These are phyloP conservation scores for Cubamyces sp. DNA, from an alignment of 768 basidiomycete genomes.

Conservation along the genomic window DNA sequence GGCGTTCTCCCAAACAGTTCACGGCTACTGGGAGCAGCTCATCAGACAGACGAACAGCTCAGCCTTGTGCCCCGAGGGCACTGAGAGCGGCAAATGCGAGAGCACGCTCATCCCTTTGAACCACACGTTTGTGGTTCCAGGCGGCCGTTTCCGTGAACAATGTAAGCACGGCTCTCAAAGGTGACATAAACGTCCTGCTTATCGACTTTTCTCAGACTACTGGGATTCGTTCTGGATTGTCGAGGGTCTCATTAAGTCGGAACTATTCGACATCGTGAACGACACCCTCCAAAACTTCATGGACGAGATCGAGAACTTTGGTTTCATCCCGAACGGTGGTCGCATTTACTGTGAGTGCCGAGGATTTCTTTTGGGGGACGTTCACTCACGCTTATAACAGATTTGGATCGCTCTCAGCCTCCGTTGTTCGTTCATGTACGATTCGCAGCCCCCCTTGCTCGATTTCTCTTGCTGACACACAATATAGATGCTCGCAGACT, in stretches of 20 bases:
- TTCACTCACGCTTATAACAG: conserved; percentile 38
- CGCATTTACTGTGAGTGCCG: conserved; percentile 75
- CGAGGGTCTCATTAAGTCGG: conserved; percentile 82
- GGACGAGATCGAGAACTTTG: conserved; percentile 84
- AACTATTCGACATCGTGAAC: conserved; percentile 73
- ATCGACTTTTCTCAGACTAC: conserved; percentile 42
- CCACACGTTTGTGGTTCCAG: conserved; percentile 89
- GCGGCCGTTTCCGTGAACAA: conserved; percentile 83
- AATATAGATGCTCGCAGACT: conserved; percentile 83
- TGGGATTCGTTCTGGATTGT: conserved; percentile 86
- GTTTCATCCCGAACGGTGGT: conserved; percentile 95
- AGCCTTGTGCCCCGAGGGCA: conserved; percentile 57
- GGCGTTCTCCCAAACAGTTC: conserved; percentile 78
- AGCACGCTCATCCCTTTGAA: conserved; percentile 89
- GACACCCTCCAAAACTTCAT: conserved; percentile 90
- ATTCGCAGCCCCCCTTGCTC: not conserved
- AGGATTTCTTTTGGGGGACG: not conserved
- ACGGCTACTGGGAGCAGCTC: conserved; percentile 84
- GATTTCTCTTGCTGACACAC: not conserved
- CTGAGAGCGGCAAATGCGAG: conserved; percentile 60
- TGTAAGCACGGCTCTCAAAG: conserved; percentile 51
- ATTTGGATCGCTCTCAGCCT: conserved; percentile 91
- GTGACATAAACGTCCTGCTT: not conserved
- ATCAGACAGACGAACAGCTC: conserved; percentile 75
- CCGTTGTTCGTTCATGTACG: conserved; percentile 82